Base-by-base conservation (phyloP, 176 grass and related monocot genomes). In the Miscanthus lutarioriparius region DNA sequence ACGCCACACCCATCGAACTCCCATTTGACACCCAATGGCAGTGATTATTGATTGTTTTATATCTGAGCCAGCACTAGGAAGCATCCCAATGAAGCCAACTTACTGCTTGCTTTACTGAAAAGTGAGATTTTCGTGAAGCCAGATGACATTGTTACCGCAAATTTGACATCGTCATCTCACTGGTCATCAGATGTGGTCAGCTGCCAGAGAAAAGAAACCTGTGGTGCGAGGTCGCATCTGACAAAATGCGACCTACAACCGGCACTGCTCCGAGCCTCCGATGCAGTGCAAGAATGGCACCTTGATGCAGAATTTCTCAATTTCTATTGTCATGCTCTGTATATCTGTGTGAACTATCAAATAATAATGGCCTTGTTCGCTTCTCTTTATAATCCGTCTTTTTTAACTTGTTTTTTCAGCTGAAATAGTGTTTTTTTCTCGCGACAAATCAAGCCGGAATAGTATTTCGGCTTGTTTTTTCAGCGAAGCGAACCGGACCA, bases 1-100 rank as follows among this genome's bases (percentile, higher is more conserved):
- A 98, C 3, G 89, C 93, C 6, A 94, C 91, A n/a, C 27, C 83
- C 22, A 89, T 98, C 22, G 91, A 98, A 73, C 96, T 96, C 44
- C 96, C 96, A 39, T 95, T 94, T 30, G 91, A 94, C 40, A 92
- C 74, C 41, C 89, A 92, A 71, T n/a, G 49, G 80, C 61, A 86
- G 84, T 90, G 54, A 86, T n/a, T 2, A 7, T 12, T n/a, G 58
- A 61, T 61, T 25, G 58, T 1, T 61, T 1, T 61, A 6, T 8
- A 12, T 30, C 27, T 43, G 36, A 35, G 72, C 32, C 26, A 74
- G 38, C 16, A 13, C 41, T 4, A 0, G 10, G 11, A 82, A 79
- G 27, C 2, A 19, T 9, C 33, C 2, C 27, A 76, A 38, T 40
- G 10, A 75, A 38, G 30, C 36, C 45, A 68, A 28, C 48, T 7